Evolutionary conservation across 2,329 filamentous ascomycete species (phyloP).

Genomic region (Sporothrix globosa): DNA sequence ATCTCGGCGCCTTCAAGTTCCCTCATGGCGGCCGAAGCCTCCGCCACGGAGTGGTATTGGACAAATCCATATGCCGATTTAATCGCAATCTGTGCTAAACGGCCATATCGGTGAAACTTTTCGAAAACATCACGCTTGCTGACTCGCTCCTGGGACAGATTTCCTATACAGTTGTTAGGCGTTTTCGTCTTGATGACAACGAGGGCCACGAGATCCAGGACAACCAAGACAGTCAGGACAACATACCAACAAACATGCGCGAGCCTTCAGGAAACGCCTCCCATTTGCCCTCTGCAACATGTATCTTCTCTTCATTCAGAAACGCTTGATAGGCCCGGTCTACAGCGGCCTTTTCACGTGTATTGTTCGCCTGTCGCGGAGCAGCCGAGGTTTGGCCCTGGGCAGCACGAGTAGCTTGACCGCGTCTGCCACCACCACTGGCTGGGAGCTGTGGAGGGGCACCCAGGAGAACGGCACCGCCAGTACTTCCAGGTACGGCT

Average conservation of each 20-base stretch:
- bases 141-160: slow-evolving; percentile 88
- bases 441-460: slow-evolving; percentile 23
- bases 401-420: background rate
- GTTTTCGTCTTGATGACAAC: slow-evolving; percentile 35
- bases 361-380: slow-evolving; percentile 20
- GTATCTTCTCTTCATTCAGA: slow-evolving; percentile 70
- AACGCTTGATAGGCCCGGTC: slow-evolving; percentile 72
- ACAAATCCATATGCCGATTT: slow-evolving; percentile 98
- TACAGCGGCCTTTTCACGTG: slow-evolving; percentile 33
- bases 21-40: slow-evolving; percentile 75
- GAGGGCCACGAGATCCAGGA: slow-evolving; percentile 22
- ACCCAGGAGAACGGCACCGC: slow-evolving; percentile 10
- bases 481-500: slow-evolving; percentile 28
- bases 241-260: slow-evolving; percentile 77
- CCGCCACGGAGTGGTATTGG: slow-evolving; percentile 78
- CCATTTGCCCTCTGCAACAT: slow-evolving; percentile 79
- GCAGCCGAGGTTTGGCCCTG: slow-evolving; percentile 12
- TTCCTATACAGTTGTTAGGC: slow-evolving; percentile 64
- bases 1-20: slow-evolving; percentile 79
- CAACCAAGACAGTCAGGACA: slow-evolving; percentile 34
- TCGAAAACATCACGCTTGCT: slow-evolving; percentile 94
- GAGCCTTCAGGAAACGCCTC: slow-evolving; percentile 74
- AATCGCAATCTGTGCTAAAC: slow-evolving; percentile 89
- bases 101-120: slow-evolving; percentile 82
- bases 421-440: background rate